Conservation (phyloP, 108 stramenopile genomes). For the Ochromonas danica region DNA sequence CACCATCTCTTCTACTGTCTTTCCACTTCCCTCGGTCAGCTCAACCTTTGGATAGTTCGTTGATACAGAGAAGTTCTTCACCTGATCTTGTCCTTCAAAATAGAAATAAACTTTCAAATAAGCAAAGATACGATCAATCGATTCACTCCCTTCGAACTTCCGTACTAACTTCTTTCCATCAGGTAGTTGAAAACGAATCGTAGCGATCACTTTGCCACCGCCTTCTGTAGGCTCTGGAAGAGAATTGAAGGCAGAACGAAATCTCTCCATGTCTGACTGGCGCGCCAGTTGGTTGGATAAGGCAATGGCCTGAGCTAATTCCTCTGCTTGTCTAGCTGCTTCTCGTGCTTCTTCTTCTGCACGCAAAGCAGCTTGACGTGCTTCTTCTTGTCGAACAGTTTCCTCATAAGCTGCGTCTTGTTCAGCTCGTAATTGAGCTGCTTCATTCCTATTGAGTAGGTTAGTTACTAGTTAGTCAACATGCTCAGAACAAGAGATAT, state of each 20-base stretch:
- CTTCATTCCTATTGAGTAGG: conserved; percentile 39
- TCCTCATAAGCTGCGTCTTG: conserved; percentile 45
- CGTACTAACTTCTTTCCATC: conserved; percentile 46
- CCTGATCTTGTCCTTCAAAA: too few relatives aligned
- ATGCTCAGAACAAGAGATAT: conserved; percentile 28
- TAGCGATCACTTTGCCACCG: conserved; percentile 7
- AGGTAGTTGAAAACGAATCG: conserved; percentile 52
- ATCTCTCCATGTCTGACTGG: conserved; percentile 1
- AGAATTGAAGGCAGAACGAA: neutral
- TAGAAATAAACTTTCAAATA: too few relatives aligned
- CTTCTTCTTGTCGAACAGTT: conserved; percentile 43
- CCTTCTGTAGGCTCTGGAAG: conserved; percentile 44
- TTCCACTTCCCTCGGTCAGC: neutral
- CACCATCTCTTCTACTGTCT: neutral
- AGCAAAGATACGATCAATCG: too few relatives aligned
- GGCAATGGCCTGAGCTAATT: conserved; percentile 35
- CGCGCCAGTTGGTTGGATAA: neutral
- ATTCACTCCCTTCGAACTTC: too few relatives aligned
- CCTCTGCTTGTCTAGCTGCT: conserved; percentile 42
- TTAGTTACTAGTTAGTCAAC: conserved; percentile 43
- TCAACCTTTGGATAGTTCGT: neutral
- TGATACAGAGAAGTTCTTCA: neutral
- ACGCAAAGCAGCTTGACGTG: neutral
- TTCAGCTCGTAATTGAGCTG: conserved; percentile 11
- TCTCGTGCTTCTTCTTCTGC: neutral